Conservation (phyloP, 176 grass and related monocot species). For the Oryza meridionalis region DNA sequence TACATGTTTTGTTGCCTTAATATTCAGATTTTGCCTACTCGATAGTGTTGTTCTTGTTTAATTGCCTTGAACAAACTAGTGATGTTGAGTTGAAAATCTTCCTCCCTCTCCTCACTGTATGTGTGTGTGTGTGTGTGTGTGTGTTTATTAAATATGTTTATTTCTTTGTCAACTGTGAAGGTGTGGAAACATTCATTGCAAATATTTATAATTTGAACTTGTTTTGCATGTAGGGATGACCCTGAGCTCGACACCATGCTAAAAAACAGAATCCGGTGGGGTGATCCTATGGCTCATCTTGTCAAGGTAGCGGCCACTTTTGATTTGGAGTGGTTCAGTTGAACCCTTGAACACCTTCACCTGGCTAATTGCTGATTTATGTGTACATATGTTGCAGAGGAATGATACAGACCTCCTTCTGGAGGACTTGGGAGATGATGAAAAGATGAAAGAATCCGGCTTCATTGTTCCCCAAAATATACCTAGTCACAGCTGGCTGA, state of each 20-base stretch:
- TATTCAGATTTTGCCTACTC: not conserved
- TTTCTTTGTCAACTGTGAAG: conserved; percentile 1
- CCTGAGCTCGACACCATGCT: conserved; percentile 87
- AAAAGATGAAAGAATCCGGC: conserved; percentile 96
- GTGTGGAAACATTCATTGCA: not conserved
- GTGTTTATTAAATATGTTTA: not conserved
- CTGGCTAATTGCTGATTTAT: conserved; percentile 17
- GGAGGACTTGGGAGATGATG: conserved; percentile 85
- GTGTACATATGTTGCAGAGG: conserved; percentile 47
- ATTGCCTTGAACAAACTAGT: conserved; percentile 5
- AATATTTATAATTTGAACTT: conserved; percentile 10
- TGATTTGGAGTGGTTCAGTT: conserved; percentile 30
- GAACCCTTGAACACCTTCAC: conserved; percentile 23
- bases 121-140: not conserved
- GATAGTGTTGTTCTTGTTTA: not conserved
- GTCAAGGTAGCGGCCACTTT: conserved; percentile 67
- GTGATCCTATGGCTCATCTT: conserved; percentile 96
- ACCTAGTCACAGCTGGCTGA: conserved; percentile 89
- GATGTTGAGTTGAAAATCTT: not conserved
- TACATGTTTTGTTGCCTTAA: conserved; percentile 17
- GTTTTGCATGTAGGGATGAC: conserved; percentile 70
- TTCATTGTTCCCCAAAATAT: conserved; percentile 93
- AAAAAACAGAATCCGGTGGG: conserved; percentile 86
- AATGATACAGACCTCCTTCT: conserved; percentile 57
- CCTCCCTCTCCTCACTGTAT: not conserved